Evolutionary conservation across 73 alveolate genomes (phyloP).

Genomic region (Paramecium octaurelia): DNA sequence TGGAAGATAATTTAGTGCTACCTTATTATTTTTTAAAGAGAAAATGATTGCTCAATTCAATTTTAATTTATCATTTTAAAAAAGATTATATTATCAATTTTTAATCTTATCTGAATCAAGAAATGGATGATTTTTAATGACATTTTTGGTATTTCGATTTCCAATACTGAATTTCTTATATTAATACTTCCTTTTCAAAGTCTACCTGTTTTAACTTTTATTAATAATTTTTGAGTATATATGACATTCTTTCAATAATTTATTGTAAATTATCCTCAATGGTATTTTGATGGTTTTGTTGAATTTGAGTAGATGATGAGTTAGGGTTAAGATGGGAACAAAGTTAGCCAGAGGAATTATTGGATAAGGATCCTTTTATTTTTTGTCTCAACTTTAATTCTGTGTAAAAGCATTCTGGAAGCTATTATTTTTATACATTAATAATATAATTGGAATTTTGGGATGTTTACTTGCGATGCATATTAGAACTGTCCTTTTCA

Average conservation of each 20-base stretch:
- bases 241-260: not conserved
- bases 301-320: not conserved
- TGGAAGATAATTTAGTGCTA: not conserved
- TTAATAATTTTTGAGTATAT: not conserved
- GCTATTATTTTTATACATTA: not conserved
- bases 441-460: not conserved
- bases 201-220: not conserved
- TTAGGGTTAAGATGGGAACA: not conserved
- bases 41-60: not conserved
- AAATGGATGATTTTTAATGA: not conserved
- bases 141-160: constrained; percentile 5
- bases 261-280: not conserved
- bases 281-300: not conserved
- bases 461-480: not conserved
- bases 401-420: not conserved
- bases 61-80: not conserved
- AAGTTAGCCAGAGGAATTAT: not conserved
- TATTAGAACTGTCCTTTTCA: not conserved
- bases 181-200: constrained; percentile 10
- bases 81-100: not conserved
- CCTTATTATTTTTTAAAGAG: not conserved
- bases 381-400: not conserved
- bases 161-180: constrained; percentile 6
- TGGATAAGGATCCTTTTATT: not conserved
- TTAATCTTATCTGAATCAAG: not conserved